These are phyloP conservation scores for Oryza coarctata DNA, from an alignment of 176 grass and related monocot species.

Conservation along the genomic window DNA sequence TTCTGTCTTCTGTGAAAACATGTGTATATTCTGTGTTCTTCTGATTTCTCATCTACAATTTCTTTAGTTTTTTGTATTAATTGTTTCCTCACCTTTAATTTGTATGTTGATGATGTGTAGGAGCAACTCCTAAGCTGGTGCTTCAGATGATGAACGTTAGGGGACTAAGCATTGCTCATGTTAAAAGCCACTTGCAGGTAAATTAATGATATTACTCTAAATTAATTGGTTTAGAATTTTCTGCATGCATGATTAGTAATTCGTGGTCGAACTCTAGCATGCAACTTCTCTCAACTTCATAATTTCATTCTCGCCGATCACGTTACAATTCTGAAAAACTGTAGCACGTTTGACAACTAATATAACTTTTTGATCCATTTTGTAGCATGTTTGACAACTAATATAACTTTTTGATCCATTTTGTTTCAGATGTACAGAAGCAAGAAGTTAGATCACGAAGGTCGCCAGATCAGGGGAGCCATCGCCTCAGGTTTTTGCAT, in stretches of 20 bases:
- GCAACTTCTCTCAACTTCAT: not conserved
- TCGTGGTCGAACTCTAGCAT: not conserved
- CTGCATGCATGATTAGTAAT: not conserved
- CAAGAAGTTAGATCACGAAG: slow-evolving; percentile 85
- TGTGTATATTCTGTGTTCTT: too few relatives aligned
- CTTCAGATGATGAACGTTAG: slow-evolving; percentile 99
- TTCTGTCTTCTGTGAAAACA: too few relatives aligned
- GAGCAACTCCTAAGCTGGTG: slow-evolving; percentile 92
- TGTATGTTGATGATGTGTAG: slow-evolving; percentile 33
- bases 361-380: too few relatives aligned
- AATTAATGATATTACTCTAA: not conserved
- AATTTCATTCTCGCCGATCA: not conserved
- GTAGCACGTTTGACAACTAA: too few relatives aligned
- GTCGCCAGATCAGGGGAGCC: slow-evolving; percentile 57
- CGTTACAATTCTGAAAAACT: not conserved
- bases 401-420: slow-evolving; percentile 15
- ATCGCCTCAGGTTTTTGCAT: slow-evolving; percentile 57
- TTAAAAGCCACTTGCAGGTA: slow-evolving; percentile 99
- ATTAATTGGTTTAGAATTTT: not conserved
- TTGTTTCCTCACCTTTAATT: not conserved
- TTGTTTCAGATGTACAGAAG: slow-evolving; percentile 88
- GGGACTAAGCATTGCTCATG: slow-evolving; percentile 96
- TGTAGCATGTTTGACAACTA: not conserved
- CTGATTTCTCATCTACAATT: not conserved
- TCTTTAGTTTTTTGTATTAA: not conserved